Evolutionary conservation across 2,329 filamentous ascomycete genomes (phyloP), one percentile per base, ranked within the genome.

Genomic region (Paecilomyces fulvus): DNA sequence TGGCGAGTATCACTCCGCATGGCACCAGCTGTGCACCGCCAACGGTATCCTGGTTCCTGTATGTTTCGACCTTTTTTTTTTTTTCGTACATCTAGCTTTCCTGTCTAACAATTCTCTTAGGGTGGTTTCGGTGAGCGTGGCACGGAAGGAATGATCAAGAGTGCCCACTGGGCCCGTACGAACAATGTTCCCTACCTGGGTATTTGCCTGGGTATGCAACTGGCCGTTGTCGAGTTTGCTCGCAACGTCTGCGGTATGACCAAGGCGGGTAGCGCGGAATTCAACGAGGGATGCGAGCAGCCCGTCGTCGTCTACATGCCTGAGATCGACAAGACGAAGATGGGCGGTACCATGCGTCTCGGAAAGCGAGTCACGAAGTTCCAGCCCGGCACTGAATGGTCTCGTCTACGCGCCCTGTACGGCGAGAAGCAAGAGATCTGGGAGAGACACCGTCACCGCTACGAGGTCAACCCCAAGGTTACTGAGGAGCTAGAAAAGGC

Each of bases 281-380:
- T 86, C 61, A 17, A 43, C n/a, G 37, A 43, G n/a, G 37, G 37
- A 7, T 43, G 37, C 9, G 70, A 73, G 9, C 57, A 70, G 67
- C 84, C 83, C 25, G 83, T 89, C 28, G 84, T 99, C 63, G 83
- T 97, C 63, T 92, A 88, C 75, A 99, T 97, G 94, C 92, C 92
- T 1, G 92, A 96, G 71, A 82, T 88, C 63, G 83, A 88, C 73
- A 84, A 85, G 68, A 80, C 79, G n/a, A 86, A 87, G 60, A 80
- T 92, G 72, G 90, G 91, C 55, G 91, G 88, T 20, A 95, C 89
- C 1, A 95, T 95, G 91, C 83, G 90, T 59, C 83, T 95, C 1
- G 90, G 91, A 57, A 81, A 85, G 23, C 85, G 88, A 23, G 80
- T 86, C 12, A 89, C 87, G 0, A 74, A 85, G 61, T 95, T 95